Conservation (phyloP, 192 early-diverging fungal genomes). For the Pilaira anomala region DNA sequence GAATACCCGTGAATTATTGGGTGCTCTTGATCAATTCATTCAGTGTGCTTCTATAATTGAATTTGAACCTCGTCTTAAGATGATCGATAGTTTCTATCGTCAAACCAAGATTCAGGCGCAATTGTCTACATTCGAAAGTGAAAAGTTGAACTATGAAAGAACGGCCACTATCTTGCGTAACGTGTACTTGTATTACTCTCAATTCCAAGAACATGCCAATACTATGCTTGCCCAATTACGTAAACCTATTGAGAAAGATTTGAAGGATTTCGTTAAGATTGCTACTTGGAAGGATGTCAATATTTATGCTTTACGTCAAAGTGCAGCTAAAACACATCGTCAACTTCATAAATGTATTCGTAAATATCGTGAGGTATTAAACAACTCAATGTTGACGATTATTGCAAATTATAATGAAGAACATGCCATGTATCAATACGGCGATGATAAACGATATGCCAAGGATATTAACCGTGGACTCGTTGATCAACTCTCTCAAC, state of each 20-base stretch:
- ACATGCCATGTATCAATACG: constrained; percentile 36
- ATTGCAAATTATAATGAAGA: constrained; percentile 53
- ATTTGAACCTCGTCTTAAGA: constrained; percentile 66
- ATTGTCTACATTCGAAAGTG: constrained; percentile 15
- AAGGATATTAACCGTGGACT: constrained; percentile 33
- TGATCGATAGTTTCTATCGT: constrained; percentile 28
- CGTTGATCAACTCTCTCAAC: constrained; percentile 36
- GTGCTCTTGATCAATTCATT: constrained; percentile 80
- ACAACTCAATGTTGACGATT: constrained; percentile 68
- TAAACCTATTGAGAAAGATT: constrained; percentile 81
- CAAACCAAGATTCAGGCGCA: constrained; percentile 29
- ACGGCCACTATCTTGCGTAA: constrained; percentile 64
- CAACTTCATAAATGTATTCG: constrained; percentile 89
- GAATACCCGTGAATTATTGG: constrained; percentile 49
- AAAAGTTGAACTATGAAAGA: constrained; percentile 17
- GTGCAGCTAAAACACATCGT: constrained; percentile 87
- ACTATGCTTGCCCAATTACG: constrained; percentile 55
- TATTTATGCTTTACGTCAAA: constrained; percentile 83
- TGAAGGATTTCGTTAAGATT: constrained; percentile 92
- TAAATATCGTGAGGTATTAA: constrained; percentile 76
- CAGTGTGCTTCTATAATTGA: constrained; percentile 76
- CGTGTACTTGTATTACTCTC: constrained; percentile 75
- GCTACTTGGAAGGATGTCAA: constrained; percentile 98
- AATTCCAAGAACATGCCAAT: constrained; percentile 61
- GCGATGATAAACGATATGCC: constrained; percentile 32